Base-by-base conservation (phyloP, 345 rosid genomes). In the Streptanthus diversifolius region DNA sequence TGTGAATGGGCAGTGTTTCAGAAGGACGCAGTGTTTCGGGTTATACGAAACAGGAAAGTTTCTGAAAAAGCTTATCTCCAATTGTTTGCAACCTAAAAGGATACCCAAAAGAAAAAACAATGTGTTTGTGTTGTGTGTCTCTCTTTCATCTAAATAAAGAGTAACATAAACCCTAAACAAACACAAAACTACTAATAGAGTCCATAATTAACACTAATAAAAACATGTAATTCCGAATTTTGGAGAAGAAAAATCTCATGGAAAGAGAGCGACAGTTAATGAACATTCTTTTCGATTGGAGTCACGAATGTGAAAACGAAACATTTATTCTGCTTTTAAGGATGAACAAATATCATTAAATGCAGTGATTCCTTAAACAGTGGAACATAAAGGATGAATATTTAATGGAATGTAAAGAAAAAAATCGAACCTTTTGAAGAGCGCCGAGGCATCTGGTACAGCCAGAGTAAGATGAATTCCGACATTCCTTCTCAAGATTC, bases 381-480 rank as follows among this genome's bases (percentile, higher is more conserved):
- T 29, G 76, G 44, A 29, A 68, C 70, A 68, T 39, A 60, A 75
- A 75, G 74, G 30, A 60, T 66, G 40, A 41, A 29, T 22, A 22
- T 75, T 66, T 57, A 57, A 25, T 47, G 61, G 22, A 51, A 39
- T 13, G 21, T 19, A 7, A 44, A 13, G 8, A 7, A 22, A 9
- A 30, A 63, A 33, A 70, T 47, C 27, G 58, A 18, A 90, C 99
- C 97, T 87, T 92, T 85, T 90, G 92, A 73, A 95, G 98, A 12
- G 98, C 92, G 1, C 92, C 91, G 25, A 95, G 95, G 78, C 99
- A 95, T 76, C 80, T 92, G 65, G 97, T 90, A 83, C 99, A 95
- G 3, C 99, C 99, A 49, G 95, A 73, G 73, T 95, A 90, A 43
- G 96, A 83, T 9, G 99, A 91, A 72, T 91, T 95, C 70, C 82